Base-by-base conservation (phyloP, 345 rosid genomes). In the Eucalyptus dawsonii region DNA sequence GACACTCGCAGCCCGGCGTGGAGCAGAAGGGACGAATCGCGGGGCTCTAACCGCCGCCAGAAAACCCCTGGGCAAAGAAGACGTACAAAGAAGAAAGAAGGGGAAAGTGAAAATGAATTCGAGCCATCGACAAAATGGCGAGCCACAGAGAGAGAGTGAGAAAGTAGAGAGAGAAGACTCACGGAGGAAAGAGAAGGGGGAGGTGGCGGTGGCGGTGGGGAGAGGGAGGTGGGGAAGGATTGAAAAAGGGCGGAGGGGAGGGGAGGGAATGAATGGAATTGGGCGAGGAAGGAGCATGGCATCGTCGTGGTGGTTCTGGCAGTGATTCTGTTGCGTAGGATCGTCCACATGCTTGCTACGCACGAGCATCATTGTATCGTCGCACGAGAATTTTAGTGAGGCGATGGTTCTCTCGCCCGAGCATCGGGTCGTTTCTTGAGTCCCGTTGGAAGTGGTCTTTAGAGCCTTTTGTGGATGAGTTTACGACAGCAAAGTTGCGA, bases 231-330 rank as follows among this genome's bases (percentile, higher is more conserved):
- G 15, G 90, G n/a, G 54, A 80, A 72, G 88, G n/a, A 65, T 37
- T 58, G 42, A 65, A 27, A 81, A 16, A 86, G 45, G 86, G 87
- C 27, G 90, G 86, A 51, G 88, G 56, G 76, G 47, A 90, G 25
- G 60, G 93, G 89, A 49, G 93, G 88, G 50, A 90, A 65, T 22
- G 93, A 67, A 86, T 91, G 49, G 49, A 1, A 47, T 45, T 27
- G 96, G 88, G 90, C 83, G 80, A 93, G 89, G 90, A 94, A 92
- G 86, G 62, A 83, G 89, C 94, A 92, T 90, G 89, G 91, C 98
- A 96, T 95, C 87, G 91, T 92, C 92, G 45, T n/a, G 9, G 21
- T 7, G 72, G 10, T 72, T 22, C 42, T n/a, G 80, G 45, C 1
- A 27, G 90, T 89, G 83, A 90, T 90, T 83, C 89, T 51, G 88